Evolutionary conservation across 352 stramenopile species (phyloP), one percentile per base, ranked within the genome.

Genomic region (Globisporangium emineosum): DNA sequence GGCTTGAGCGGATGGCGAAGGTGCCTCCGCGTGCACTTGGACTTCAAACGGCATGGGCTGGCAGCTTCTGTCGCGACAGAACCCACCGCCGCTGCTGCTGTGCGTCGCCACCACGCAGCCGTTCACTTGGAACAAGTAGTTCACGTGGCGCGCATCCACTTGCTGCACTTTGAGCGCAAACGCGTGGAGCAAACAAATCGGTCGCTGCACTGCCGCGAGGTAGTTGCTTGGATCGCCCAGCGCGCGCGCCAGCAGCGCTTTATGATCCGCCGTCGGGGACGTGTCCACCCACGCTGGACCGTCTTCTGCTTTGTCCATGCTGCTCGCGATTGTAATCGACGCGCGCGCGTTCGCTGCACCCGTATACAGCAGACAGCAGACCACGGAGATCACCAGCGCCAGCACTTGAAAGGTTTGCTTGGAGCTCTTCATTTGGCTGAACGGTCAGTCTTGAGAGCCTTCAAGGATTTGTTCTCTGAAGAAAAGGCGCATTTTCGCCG

Each of bases 61-160:
- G 52, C 29, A 42, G 52, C 9, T 45, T 15, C 10, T 19, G 30
- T 58, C 52, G 12, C 30, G 52, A 15, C 52, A 58, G 30, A 58
- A 58, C n/a, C n/a, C n/a, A n/a, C n/a, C n/a, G 2, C 51, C 51
- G 2, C 51, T 5, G 29, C 29, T 9, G 9, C 3, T 25, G 2
- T 17, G 29, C 51, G 51, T 43, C 51, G 23, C 51, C 8, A 57
- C 29, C 29, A 42, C 29, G 19, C 51, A 42, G 17, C 51, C 51
- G 29, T 57, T 57, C 19, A 27, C 30, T 8, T 43, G 51, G 51
- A 57, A 57, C 51, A 57, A 5, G 19, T 57, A 57, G 51, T 42
- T 57, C 19, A 6, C n/a, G 29, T 9, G 29, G 1, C 9, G 51
- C 51, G 29, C n/a, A 57, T 43, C 51, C 3, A 33, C 29, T 5